These are phyloP conservation scores for Russula earlei DNA, from an alignment of 768 basidiomycete genomes.

Conservation along the genomic window DNA sequence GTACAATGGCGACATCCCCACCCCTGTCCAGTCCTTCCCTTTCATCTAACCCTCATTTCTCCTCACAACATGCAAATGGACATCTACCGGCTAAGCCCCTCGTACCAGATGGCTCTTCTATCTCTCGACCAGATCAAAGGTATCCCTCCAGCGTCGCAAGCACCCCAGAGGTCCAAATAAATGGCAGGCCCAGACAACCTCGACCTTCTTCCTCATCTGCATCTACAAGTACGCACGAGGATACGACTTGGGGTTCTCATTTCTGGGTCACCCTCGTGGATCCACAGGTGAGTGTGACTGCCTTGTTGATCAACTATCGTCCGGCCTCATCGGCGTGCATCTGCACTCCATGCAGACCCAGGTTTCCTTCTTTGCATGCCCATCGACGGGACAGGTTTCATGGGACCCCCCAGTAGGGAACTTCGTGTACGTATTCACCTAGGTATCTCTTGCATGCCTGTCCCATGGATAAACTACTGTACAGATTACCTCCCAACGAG, in stretches of 20 bases:
- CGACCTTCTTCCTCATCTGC: slow-evolving; percentile 11
- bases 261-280: slow-evolving; percentile 94
- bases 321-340: slow-evolving; percentile 1
- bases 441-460: slow-evolving; percentile 12
- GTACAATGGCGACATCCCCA: slow-evolving; percentile 13
- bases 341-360: slow-evolving; percentile 44
- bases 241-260: slow-evolving; percentile 66
- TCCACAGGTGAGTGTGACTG: slow-evolving; percentile 61
- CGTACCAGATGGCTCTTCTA: background rate
- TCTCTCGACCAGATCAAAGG: slow-evolving; percentile 1
- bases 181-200: slow-evolving; percentile 20
- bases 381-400: slow-evolving; percentile 82
- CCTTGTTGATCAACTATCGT: slow-evolving; percentile 5
- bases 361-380: slow-evolving; percentile 82
- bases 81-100: background rate
- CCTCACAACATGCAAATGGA: slow-evolving; percentile 4
- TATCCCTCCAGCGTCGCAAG: slow-evolving; percentile 1
- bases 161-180: slow-evolving; percentile 24
- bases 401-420: slow-evolving; percentile 90
- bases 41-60: slow-evolving; percentile 19
- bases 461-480: slow-evolving; percentile 9
- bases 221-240: slow-evolving; percentile 5
- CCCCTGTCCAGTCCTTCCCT: slow-evolving; percentile 14
- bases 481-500: slow-evolving; percentile 74
- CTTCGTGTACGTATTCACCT: slow-evolving; percentile 55